A percentile compares a stretch with the other conserved stretches of the same genome.
Evolutionary conservation across 23 red algal species (phyloP).

Genomic region (Rhodosorus marinus): DNA sequence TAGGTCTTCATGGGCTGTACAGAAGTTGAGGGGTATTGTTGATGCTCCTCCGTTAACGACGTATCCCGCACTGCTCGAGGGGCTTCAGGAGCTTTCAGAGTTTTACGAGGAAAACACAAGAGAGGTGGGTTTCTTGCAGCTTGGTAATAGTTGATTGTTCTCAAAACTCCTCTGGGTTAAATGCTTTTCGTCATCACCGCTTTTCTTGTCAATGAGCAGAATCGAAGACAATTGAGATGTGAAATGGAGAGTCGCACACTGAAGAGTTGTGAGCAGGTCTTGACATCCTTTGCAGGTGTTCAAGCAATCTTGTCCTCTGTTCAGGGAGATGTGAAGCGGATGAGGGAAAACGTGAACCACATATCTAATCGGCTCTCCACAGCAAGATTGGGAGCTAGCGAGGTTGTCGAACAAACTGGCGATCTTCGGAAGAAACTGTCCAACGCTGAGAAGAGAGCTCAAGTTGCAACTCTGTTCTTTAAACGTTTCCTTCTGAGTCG

Average conservation of each 20-base stretch:
- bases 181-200: too few species aligned
- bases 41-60: background rate
- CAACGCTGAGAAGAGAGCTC: constrained; percentile 11
- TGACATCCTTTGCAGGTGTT: background rate
- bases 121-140: background rate
- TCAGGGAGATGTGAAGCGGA: constrained; percentile 12
- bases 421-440: constrained; percentile 20
- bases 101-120: background rate
- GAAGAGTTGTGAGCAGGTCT: background rate
- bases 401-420: constrained; percentile 24
- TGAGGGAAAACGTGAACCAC: constrained; percentile 22
- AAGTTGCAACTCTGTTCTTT: constrained; percentile 26
- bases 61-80: background rate
- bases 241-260: background rate
- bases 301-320: background rate
- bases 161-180: too few species aligned
- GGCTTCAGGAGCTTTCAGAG: background rate
- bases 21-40: background rate
- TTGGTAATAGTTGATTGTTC: too few species aligned
- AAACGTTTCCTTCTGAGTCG: constrained; percentile 26
- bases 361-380: constrained; percentile 24
- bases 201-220: too few species aligned
- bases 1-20: background rate
- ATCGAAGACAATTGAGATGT: too few species aligned
- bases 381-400: constrained; percentile 26